Percentiles rank a stretch among this genome's conserved stretches.
Conservation (phyloP, 192 early-diverging fungal genomes). For the Polychytrium aggregatum region DNA sequence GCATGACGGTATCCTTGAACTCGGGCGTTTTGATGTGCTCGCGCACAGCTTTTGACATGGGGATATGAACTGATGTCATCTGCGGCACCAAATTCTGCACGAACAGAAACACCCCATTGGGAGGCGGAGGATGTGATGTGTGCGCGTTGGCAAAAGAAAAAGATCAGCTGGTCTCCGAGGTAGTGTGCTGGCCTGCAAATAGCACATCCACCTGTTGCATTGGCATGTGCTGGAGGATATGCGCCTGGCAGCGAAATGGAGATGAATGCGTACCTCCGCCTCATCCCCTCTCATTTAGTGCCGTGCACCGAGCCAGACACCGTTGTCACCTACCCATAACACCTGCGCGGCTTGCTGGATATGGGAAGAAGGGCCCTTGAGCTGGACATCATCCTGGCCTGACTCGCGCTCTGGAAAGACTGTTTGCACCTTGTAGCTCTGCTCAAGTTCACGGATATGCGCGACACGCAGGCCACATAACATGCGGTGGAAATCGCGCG, state of each 20-base stretch:
- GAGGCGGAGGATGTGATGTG: neutral
- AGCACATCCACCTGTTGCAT: no score
- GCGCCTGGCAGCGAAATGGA: no score
- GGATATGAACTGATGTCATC: conserved; percentile 37
- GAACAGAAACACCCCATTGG: neutral
- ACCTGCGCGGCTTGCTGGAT: conserved; percentile 41
- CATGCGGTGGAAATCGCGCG: conserved; percentile 43
- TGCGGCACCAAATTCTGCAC: conserved; percentile 46
- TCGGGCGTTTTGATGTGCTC: conserved; percentile 32
- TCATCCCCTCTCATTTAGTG: no score
- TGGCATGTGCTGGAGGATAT: no score
- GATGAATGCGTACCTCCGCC: no score
- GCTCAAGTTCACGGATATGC: conserved; percentile 41
- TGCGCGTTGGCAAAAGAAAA: neutral
- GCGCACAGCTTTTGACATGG: conserved; percentile 24
- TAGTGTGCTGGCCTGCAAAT: conserved; percentile 3
- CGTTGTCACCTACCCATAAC: conserved; percentile 27
- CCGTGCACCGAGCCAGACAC: no score
- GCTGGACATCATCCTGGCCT: conserved; percentile 41
- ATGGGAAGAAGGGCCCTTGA: conserved; percentile 47
- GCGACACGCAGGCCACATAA: conserved; percentile 35
- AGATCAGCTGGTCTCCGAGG: neutral
- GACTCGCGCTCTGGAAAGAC: conserved; percentile 55
- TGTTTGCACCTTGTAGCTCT: conserved; percentile 43
- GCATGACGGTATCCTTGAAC: conserved; percentile 18